Base-by-base conservation (phyloP, 169 alveolate genomes). In the Theileria equi region DNA sequence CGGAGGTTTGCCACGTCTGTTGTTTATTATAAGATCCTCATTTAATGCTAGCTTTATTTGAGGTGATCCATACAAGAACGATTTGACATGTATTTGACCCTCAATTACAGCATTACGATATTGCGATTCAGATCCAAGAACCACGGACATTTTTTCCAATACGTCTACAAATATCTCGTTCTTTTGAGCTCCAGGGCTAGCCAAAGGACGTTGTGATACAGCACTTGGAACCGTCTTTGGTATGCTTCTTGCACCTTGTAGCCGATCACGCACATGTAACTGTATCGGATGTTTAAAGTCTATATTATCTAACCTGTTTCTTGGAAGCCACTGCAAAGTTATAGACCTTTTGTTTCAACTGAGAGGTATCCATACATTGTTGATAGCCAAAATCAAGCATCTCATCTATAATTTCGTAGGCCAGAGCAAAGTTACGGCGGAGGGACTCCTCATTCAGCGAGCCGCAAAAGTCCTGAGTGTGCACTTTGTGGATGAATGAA, bases 401-500 rank as follows among this genome's bases (percentile, higher is more conserved):
- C 80, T 96, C 99, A 79, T 97, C 99, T 11, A 97, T 77, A 28
- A 96, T 79, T 88, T 97, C 99, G 78, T 97, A 96, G 6, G 96
- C 94, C 41, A 97, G 76, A 21, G 96, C 92, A 79, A 97, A 97
- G 79, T 97, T 97, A 61, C 90, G 90, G 65, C 98, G 81, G 5
- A 97, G 88, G n/a, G 94, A 81, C 80, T 97, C 99, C 88, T 96
- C 99, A 66, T 88, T 95, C 54, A 97, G 91, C 7, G 94, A 94
- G 13, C 99, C 99, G 70, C 98, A 95, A 84, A 94, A 97, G 78
- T 97, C 99, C 87, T 89, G 45, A 13, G 32, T 21, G 34, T 17
- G 3, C 25, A 28, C 29, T 32, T 23, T n/a, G 29, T 74, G 10
- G 0, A 19, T 21, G n/a, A 3, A n/a, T 2, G 36, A 28, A 11